phyloP scores from a whole-genome alignment of 345 rosid species.

The Boechera stricta region DNA sequence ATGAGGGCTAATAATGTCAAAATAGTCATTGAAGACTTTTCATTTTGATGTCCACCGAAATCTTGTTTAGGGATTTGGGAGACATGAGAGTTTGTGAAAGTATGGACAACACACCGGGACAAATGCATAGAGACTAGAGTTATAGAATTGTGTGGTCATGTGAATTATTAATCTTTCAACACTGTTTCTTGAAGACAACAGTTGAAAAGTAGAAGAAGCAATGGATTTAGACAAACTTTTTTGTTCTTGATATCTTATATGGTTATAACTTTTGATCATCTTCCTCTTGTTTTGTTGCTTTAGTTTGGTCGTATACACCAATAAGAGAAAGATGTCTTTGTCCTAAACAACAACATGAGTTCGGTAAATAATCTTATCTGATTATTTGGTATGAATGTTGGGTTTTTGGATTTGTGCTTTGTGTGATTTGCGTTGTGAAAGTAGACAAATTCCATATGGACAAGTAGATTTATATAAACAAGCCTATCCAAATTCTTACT shows the following conservation, averaged over 20 bases:
- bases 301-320: conserved; percentile 28
- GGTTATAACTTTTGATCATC: conserved; percentile 27
- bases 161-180: conserved; percentile 37
- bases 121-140: conserved; percentile 47
- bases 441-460: conserved; percentile 55
- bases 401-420: conserved; percentile 3
- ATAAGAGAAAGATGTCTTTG: conserved; percentile 24
- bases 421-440: conserved; percentile 32
- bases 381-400: conserved; percentile 36
- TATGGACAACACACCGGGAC: conserved; percentile 44
- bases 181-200: conserved; percentile 28
- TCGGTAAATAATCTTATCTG: conserved; percentile 37
- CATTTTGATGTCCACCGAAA: conserved; percentile 17
- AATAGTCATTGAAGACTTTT: neutral
- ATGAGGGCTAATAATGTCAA: conserved; percentile 4
- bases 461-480: conserved; percentile 46
- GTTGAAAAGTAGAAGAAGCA: conserved; percentile 25
- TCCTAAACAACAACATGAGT: conserved; percentile 33
- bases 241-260: conserved; percentile 19
- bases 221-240: conserved; percentile 36
- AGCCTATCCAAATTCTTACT: conserved; percentile 28
- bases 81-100: conserved; percentile 45
- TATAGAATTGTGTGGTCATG: conserved; percentile 38
- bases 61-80: conserved; percentile 40
- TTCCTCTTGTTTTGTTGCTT: conserved; percentile 45